Conservation (phyloP, 2,329 filamentous ascomycete species). For the Scedosporium apiospermum region DNA sequence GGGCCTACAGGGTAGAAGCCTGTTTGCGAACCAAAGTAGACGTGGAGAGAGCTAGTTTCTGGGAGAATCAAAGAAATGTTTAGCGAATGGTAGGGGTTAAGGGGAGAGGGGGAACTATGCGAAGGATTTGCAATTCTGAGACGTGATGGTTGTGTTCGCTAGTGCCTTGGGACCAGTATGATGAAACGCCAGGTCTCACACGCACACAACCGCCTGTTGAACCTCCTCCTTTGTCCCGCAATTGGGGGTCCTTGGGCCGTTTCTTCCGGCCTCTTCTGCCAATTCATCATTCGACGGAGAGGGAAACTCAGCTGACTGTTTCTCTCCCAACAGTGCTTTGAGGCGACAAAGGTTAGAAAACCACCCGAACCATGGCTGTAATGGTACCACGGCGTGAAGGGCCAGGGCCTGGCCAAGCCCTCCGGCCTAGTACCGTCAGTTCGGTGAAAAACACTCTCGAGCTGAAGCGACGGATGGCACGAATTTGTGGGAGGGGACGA, state of each 20-base stretch:
- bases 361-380: neutral
- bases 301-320: neutral
- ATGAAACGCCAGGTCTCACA: neutral
- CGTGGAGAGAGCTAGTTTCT: neutral
- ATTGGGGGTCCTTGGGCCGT: neutral
- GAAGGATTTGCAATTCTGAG: conserved; percentile 1
- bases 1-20: neutral
- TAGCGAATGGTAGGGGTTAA: neutral
- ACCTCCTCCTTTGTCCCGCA: neutral
- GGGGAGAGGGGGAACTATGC: neutral
- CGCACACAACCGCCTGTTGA: neutral
- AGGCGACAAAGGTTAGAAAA: neutral
- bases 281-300: neutral
- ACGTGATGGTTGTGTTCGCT: neutral
- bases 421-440: neutral
- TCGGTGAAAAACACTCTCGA: neutral
- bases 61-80: neutral
- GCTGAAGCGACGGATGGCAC: neutral
- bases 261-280: neutral
- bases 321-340: neutral
- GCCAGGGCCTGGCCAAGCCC: neutral
- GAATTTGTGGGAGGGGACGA: too few species aligned
- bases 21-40: neutral
- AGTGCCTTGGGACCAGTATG: neutral
- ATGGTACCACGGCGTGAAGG: neutral